These are phyloP conservation scores for Pisolithus thermaeus DNA, from an alignment of 1,284 basidiomycete species.

Conservation along the genomic window DNA sequence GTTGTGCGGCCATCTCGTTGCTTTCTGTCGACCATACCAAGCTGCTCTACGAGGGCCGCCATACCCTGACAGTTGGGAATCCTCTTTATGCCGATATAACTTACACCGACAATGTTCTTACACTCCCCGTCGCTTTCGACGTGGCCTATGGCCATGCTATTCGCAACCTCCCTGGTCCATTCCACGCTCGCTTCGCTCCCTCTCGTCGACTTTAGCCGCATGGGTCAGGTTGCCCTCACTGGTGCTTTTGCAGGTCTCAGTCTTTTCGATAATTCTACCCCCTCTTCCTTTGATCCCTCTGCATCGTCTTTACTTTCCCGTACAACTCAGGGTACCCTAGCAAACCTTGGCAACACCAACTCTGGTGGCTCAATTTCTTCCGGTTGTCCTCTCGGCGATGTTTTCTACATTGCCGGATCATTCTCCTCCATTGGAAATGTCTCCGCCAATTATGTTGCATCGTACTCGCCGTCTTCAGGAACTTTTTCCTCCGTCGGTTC, in stretches of 20 bases:
- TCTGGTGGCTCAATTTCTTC: slow-evolving; percentile 61
- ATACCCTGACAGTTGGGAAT: slow-evolving; percentile 10
- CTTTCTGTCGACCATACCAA: too few species aligned
- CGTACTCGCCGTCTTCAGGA: slow-evolving; percentile 58
- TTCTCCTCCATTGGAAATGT: slow-evolving; percentile 64
- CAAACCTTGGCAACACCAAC: slow-evolving; percentile 63
- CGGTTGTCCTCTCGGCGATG: slow-evolving; percentile 57
- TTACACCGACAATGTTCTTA: neutral
- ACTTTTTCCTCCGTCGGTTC: slow-evolving; percentile 57
- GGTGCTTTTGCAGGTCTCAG: slow-evolving; percentile 85
- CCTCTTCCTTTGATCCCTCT: slow-evolving; percentile 58
- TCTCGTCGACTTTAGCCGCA: slow-evolving; percentile 82
- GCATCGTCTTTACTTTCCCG: slow-evolving; percentile 68
- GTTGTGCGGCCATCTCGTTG: too few species aligned
- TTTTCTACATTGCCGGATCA: slow-evolving; percentile 70
- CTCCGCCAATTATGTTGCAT: slow-evolving; percentile 62
- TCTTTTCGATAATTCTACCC: slow-evolving; percentile 55
- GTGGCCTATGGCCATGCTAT: slow-evolving; percentile 13
- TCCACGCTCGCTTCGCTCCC: slow-evolving; percentile 59
- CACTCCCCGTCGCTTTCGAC: slow-evolving; percentile 7
- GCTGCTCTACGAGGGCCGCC: slow-evolving; percentile 2
- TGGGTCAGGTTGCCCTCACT: slow-evolving; percentile 84
- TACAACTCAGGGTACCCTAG: slow-evolving; percentile 54
- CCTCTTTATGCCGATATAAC: neutral
- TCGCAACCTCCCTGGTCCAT: slow-evolving; percentile 21